Conservation (phyloP, 2,329 filamentous ascomycete species). For the Aspergillus pseudoviridinutans region DNA sequence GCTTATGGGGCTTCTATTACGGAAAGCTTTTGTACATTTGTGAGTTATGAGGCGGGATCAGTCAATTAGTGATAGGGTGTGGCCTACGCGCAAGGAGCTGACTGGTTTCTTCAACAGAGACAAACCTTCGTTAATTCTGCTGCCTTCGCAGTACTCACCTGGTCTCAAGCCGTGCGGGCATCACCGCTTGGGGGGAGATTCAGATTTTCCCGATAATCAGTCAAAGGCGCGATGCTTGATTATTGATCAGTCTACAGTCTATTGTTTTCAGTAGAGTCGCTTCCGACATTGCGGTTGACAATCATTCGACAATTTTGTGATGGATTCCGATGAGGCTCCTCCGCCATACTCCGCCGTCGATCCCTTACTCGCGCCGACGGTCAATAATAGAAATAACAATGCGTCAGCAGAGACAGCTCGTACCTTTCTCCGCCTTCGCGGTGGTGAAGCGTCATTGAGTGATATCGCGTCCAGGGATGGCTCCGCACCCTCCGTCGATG, state of each 20-base stretch:
- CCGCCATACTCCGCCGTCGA: slow-evolving; percentile 42
- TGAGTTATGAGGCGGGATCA: neutral
- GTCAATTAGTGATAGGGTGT: neutral
- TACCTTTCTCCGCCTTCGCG: slow-evolving; percentile 16
- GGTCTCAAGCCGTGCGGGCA: neutral
- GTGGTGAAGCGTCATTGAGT: slow-evolving; percentile 14
- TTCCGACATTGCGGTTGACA: neutral
- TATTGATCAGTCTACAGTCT: slow-evolving; percentile 5
- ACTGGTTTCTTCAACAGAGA: neutral
- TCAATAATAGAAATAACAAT: slow-evolving; percentile 15
- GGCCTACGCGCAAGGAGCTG: slow-evolving; percentile 2
- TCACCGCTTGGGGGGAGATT: neutral
- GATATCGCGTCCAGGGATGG: slow-evolving; percentile 12
- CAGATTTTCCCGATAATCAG: neutral
- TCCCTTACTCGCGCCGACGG: slow-evolving; percentile 26
- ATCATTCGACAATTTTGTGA: slow-evolving; percentile 11
- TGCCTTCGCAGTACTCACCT: slow-evolving; percentile 22
- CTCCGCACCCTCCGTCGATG: slow-evolving; percentile 13
- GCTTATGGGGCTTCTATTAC: neutral
- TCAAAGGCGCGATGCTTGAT: slow-evolving; percentile 14
- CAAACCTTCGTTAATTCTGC: slow-evolving; percentile 24
- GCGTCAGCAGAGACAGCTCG: slow-evolving; percentile 10
- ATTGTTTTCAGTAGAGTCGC: neutral
- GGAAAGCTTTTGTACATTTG: neutral
- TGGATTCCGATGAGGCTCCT: slow-evolving; percentile 38